phyloP scores from a whole-genome alignment of 169 alveolate genomes.

The Cryptosporidium tyzzeri region DNA sequence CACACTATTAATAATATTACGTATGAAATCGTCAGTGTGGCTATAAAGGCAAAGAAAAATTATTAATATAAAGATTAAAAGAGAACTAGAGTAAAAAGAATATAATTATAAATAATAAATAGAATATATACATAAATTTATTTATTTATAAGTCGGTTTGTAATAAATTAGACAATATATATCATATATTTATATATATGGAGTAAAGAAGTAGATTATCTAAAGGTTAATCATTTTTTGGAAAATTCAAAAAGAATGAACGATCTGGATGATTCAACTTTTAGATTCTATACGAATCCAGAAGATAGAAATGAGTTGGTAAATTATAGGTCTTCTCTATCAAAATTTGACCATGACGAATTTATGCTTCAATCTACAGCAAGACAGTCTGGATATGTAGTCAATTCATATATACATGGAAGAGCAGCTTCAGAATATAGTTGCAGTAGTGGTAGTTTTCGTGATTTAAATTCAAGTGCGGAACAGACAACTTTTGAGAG shows the following conservation, averaged over 20 bases:
- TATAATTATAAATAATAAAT: background rate
- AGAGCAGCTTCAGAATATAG: constrained; percentile 77
- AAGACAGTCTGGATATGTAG: constrained; percentile 61
- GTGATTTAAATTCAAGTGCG: constrained; percentile 39
- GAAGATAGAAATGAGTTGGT: constrained; percentile 46
- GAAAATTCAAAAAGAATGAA: constrained; percentile 32
- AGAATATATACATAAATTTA: background rate
- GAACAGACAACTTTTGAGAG: constrained; percentile 23
- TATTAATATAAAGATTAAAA: background rate
- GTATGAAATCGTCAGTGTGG: constrained; percentile 71
- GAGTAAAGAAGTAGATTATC: background rate
- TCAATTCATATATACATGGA: constrained; percentile 55
- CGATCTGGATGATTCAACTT: constrained; percentile 68
- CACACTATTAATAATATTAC: constrained; percentile 47
- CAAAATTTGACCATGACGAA: constrained; percentile 50
- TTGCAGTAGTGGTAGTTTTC: constrained; percentile 64
- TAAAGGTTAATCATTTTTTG: background rate
- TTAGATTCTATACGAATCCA: constrained; percentile 64
- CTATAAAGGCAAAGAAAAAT: constrained; percentile 12
- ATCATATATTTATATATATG: background rate
- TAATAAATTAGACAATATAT: no score
- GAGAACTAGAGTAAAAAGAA: background rate
- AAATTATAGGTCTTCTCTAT: constrained; percentile 24
- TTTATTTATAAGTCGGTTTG: no score
- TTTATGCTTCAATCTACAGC: constrained; percentile 52